Percentiles rank a stretch among this genome's conserved stretches.
Conservation (phyloP, 257 asterid genomes). For the Petunia secreta region DNA sequence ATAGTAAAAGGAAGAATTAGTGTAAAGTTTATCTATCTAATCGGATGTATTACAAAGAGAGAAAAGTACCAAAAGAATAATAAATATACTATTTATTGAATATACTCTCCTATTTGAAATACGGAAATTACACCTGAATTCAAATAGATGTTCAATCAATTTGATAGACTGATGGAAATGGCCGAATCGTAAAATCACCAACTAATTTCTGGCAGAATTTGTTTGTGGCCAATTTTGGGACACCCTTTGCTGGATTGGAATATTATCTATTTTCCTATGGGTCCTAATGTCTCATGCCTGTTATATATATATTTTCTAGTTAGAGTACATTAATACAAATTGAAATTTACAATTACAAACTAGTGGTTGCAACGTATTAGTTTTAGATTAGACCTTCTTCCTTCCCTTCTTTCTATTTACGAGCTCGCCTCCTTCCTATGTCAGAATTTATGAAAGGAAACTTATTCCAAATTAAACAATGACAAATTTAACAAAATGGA, state of each 20-base stretch:
- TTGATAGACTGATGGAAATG: conserved; percentile 23
- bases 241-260: conserved; percentile 23
- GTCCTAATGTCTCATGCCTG: conserved; percentile 21
- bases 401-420: background rate
- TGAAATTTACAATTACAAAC: background rate
- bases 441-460: background rate
- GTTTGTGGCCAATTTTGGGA: conserved; percentile 37
- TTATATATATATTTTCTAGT: conserved; percentile 2
- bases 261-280: conserved; percentile 25
- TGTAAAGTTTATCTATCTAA: background rate
- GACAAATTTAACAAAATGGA: background rate
- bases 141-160: conserved; percentile 20
- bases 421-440: background rate
- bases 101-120: background rate
- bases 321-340: background rate
- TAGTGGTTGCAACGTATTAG: background rate
- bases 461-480: background rate
- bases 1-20: background rate
- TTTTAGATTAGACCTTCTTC: background rate
- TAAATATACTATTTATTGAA: background rate
- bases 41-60: background rate
- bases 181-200: conserved; percentile 40
- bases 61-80: background rate
- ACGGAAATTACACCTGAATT: conserved; percentile 18
- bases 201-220: conserved; percentile 36